Base-by-base conservation (phyloP, 306 rosid species). In the Hippophae gyantsensis region DNA sequence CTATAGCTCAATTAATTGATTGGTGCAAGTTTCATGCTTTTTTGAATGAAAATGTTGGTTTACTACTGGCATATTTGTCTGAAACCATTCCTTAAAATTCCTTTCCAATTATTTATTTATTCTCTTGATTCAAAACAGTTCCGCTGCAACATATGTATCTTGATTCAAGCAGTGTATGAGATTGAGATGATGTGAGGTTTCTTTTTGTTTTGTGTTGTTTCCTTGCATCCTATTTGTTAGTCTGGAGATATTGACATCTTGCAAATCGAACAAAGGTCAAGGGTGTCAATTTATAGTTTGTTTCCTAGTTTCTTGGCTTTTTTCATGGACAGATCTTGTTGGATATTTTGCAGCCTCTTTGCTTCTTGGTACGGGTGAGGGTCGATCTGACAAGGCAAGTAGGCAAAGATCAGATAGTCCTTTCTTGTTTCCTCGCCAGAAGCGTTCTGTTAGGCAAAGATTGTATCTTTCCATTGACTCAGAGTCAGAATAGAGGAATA, bases 401-500 rank as follows among this genome's bases (percentile, higher is more conserved):
- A 80, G 84, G 74, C 84, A 71, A 65, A 76, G 95, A 72, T 83
- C 97, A 27, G 87, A 70, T 67, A 84, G 85, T 74, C 97, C 97
- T n/a, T 82, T 93, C 88, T 80, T 97, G 27, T 86, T 88, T 81
- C 99, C 99, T 73, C 96, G 95, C 67, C 99, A 93, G 72, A 93
- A 84, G 74, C 93, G 99, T 65, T 92, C 99, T 54, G 96, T 75
- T 62, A 84, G 95, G 77, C 86, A 79, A 3, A 87, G 88, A 45
- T 48, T 79, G 56, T 54, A 62, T 77, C 84, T 88, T 43, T 88
- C 95, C 8, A 86, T 93, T 46, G 84, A 75, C 77, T 86, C 95
- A n/a, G 99, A 88, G 76, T 86, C 97, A 0, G 95, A 86, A 65
- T 88, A 92, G 95, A 69, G 72, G 48, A 51, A 42, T 56, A 53